Evolutionary conservation across 352 stramenopile species (phyloP), one percentile per base, ranked within the genome.

Genomic region (Globisporangium polare): DNA sequence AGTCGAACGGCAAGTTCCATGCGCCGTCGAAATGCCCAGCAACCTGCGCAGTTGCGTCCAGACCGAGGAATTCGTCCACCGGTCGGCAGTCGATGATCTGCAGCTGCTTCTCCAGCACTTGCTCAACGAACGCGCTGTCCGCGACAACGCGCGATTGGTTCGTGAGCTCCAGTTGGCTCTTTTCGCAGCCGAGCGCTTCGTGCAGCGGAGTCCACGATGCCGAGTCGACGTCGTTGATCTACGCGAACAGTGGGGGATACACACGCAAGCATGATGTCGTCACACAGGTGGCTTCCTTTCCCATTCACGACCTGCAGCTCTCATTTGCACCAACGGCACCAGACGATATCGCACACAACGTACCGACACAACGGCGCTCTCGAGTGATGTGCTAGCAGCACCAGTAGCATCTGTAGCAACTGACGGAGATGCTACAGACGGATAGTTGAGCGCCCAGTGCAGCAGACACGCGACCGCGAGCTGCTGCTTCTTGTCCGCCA

Each of bases 31-130:
- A 62, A 57, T 90, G 81, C n/a, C 81, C 81, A 17, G 72, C 73
- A n/a, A 86, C 75, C 37, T 83, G 57, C 5, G 71, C 55, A 0
- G 64, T 63, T 3, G 56, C 66, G 24, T 56, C 68, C 22, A 89
- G 41, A 6, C 81, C 79, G n/a, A 88, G 49, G 47, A 84, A 90
- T 24, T 76, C 71, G 12, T 71, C 63, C 24, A 73, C 24, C n/a
- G 70, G 26, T 56, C 81, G 74, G 27, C 77, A 86, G 46, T 90
- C 81, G 31, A 89, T 41, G 20, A 89, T 61, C 54, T 88, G 77
- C 18, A 69, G 55, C 29, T 74, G 54, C 27, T 72, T 59, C 22
- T 73, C 55, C n/a, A 74, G 42, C 52, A 77, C 58, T 15, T 69
- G 41, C n/a, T 69, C 55, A 3, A 73, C 54, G 29, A 88, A 74